Conservation (phyloP, 1,139 yeast genomes). For the Protomyces inouyei region DNA sequence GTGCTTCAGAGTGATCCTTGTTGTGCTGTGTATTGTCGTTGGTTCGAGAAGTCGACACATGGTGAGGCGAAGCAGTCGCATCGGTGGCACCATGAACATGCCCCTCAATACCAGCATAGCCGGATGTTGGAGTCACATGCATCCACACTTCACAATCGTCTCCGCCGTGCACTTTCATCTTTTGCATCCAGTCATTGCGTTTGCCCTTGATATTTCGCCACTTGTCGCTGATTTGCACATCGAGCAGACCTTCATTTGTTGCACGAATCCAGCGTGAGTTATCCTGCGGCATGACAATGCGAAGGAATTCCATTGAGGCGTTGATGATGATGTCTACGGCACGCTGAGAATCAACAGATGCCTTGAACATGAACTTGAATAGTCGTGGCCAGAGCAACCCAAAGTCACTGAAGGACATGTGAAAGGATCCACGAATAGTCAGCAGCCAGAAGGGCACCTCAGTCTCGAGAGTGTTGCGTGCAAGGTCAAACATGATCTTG, state of each 20-base stretch:
- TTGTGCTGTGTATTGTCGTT: conserved; percentile 5
- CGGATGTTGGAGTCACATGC: conserved; percentile 19
- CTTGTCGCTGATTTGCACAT: conserved; percentile 19
- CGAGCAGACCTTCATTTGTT: conserved; percentile 3
- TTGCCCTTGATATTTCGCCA: conserved; percentile 21
- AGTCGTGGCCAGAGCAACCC: conserved; percentile 23
- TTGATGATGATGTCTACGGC: conserved; percentile 23
- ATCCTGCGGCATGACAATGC: conserved; percentile 1
- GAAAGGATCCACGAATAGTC: conserved; percentile 26
- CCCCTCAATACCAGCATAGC: conserved; percentile 23
- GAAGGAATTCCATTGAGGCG: conserved; percentile 13
- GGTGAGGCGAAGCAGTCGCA: conserved; percentile 9
- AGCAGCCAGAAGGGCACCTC: conserved; percentile 4
- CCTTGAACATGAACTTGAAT: conserved; percentile 10
- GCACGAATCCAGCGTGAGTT: conserved; percentile 20
- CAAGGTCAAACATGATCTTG: conserved; percentile 17
- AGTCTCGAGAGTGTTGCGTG: not conserved
- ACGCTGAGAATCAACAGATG: conserved; percentile 21
- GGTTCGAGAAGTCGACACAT: conserved; percentile 3
- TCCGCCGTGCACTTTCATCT: conserved; percentile 4
- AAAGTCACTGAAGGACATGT: conserved; percentile 23
- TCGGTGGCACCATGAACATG: conserved; percentile 13
- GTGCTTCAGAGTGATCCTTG: not conserved
- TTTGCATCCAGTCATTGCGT: conserved; percentile 18
- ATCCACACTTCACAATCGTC: conserved; percentile 15